Conservation (phyloP, 2,329 filamentous ascomycete species). For the Verticillium isaacii region DNA sequence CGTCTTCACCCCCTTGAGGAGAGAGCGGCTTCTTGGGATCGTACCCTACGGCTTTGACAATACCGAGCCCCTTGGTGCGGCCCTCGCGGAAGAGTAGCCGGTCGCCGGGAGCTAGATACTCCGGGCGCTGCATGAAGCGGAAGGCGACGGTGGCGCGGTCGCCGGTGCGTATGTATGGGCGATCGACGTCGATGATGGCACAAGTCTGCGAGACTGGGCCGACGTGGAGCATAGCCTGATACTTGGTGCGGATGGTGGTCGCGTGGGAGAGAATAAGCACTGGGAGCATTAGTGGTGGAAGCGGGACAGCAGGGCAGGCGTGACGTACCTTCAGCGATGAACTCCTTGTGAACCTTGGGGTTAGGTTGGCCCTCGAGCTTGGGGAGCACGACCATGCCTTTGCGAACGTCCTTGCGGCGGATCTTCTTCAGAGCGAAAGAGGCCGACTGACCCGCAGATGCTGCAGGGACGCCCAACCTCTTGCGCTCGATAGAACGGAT, state of each 20-base stretch:
- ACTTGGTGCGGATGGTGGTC: conserved; percentile 94
- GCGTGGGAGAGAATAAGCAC: conserved; percentile 93
- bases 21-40: conserved; percentile 54
- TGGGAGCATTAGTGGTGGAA: conserved; percentile 17
- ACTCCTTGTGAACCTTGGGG: conserved; percentile 70
- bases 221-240: conserved; percentile 97
- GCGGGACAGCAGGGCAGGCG: background rate
- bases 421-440: conserved; percentile 88
- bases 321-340: conserved; percentile 66
- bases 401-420: conserved; percentile 85
- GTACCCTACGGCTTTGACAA: conserved; percentile 88
- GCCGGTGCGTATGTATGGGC: conserved; percentile 90
- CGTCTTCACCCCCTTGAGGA: background rate
- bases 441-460: conserved; percentile 86
- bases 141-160: conserved; percentile 94
- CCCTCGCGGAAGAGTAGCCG: conserved; percentile 90
- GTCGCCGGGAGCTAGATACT: conserved; percentile 86
- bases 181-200: conserved; percentile 94
- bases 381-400: conserved; percentile 95
- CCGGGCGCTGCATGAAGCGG: conserved; percentile 87
- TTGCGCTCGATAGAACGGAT: conserved; percentile 94
- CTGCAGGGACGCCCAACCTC: conserved; percentile 80
- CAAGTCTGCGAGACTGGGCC: conserved; percentile 94
- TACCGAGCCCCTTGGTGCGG: conserved; percentile 88
- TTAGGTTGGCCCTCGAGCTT: conserved; percentile 68